Evolutionary conservation across 2,329 filamentous ascomycete species (phyloP), one percentile per base, ranked within the genome.

Genomic region (Davidsoniella australis): DNA sequence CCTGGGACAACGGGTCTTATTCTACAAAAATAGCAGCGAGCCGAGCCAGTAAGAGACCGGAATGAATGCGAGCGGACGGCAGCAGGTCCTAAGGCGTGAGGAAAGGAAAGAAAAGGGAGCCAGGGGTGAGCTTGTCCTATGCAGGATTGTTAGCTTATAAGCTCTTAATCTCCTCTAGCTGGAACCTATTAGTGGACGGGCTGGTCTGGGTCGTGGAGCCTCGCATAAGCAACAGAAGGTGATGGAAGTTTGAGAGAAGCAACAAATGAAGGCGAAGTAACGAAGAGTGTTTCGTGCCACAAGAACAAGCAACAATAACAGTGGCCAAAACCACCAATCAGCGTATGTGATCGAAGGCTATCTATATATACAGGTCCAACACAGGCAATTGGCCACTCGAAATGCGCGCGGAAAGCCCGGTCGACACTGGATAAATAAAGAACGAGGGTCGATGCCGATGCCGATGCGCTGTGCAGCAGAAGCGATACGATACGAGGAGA

Each of bases 61-160:
- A n/a, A 20, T 47, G 38, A 17, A 23, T 24, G 45, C 9, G 29
- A 38, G 47, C 40, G 24, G 33, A 39, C 29, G 33, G 41, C 20
- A 39, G 36, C 29, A 33, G 12, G 29, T 33, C 8, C 6, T 9
- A 12, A 12, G 12, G 29, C 12, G 26, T 33, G 8, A 9, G 8
- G 12, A 12, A 33, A 40, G 12, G 14, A 33, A 37, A 48, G 24
- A 37, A 49, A 44, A 36, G 47, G 26, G 37, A 37, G 39, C 47
- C 41, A 37, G 46, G 46, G 46, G 47, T 24, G 43, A 36, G 41
- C 44, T 40, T 37, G 41, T 40, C 14, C 39, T 47, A 37, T 14
- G 38, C 37, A 38, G 47, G 47, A 20, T 37, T 44, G 47, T 49
- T 49, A 49, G 47, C 47, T 49, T 29, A 39, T 40, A 44, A 46